Evolutionary conservation across 805 yeast species (phyloP), one percentile per base, ranked within the genome.

Genomic region (Saccharomycopsis malanga): DNA sequence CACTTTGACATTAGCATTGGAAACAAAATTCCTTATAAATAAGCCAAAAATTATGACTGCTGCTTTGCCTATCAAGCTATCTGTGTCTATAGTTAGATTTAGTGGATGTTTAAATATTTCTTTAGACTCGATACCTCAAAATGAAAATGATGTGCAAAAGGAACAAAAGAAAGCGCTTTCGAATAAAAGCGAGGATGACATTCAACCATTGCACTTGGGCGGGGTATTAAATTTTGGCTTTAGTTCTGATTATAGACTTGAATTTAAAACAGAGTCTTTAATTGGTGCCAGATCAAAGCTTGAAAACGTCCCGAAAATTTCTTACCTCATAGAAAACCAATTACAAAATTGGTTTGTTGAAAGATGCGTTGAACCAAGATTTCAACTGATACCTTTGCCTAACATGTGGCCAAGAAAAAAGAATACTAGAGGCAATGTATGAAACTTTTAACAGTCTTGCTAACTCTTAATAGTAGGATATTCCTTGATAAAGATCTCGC

Each of bases 201-300:
- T 37, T 10, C 53, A 48, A 23, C 48, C 48, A 12, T 18, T 46
- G n/a, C 34, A 46, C 14, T 35, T 46, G 12, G 45, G 45, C 14
- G 52, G 52, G 2, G 93, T 87, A 12, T 66, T 93, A 47, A 81
- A 88, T 74, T 83, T 93, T 58, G 86, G 95, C 12, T 91, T 93
- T 62, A 76, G 89, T 1, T 96, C 96, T 0, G 96, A 88, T 59
- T 93, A 87, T 63, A 69, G 91, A 48, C 69, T 93, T 54, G 97
- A 91, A 58, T 89, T 93, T 64, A 81, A 83, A 37, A 80, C 87
- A n/a, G 81, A 81, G 57, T 87, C 96, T 1, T 67, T 91, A 34
- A 87, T 93, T 44, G 99, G 99, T 1, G 85, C 97, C 1, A 73
- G 95, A 41, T 87, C 98, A 0, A 84, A 91, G 60, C 69, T 93